Conservation (phyloP, 352 stramenopile species). For the Blastocystis sp. region DNA sequence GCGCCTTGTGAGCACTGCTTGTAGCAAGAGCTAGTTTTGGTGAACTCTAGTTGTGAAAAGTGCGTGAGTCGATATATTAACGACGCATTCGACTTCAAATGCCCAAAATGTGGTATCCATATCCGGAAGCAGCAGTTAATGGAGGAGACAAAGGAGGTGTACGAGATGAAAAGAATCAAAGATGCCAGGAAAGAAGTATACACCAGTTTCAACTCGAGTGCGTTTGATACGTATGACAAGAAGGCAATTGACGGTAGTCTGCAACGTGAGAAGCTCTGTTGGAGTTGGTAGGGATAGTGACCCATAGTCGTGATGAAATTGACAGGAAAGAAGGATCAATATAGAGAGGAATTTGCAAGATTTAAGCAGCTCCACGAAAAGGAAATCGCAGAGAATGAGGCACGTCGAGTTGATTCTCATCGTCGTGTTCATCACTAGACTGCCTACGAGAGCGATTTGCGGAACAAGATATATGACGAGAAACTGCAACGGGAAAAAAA, state of each 20-base stretch:
- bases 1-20: slow-evolving; percentile 39
- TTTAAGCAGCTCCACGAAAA: background rate
- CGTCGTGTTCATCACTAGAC: background rate
- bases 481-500: background rate
- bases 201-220: background rate
- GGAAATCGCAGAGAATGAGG: background rate
- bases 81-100: background rate
- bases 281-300: background rate
- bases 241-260: background rate
- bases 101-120: slow-evolving; percentile 3
- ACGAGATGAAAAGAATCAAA: slow-evolving; percentile 19
- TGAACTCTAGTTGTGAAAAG: background rate
- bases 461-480: background rate
- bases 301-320: background rate
- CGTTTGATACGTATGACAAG: background rate
- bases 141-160: slow-evolving; percentile 34
- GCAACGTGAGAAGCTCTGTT: background rate
- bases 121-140: background rate
- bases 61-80: slow-evolving; percentile 37
- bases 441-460: slow-evolving; percentile 14
- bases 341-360: background rate
- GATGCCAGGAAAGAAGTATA: background rate
- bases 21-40: background rate
- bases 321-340: background rate
- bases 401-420: background rate